phyloP scores from a whole-genome alignment of 176 grass and related monocot species.

The Hordeum marinum region DNA sequence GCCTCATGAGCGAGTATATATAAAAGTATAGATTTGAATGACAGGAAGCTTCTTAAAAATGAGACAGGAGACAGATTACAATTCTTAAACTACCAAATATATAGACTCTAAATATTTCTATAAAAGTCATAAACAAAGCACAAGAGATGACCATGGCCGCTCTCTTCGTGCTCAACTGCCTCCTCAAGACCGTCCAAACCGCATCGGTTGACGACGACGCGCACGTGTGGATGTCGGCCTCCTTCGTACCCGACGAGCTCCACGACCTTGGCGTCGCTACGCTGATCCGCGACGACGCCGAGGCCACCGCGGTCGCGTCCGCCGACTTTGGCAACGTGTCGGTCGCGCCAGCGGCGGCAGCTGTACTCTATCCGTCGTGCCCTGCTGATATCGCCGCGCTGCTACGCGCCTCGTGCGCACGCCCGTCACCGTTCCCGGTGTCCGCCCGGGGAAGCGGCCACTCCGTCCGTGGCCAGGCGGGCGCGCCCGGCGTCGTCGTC shows the following conservation, averaged over 20 bases:
- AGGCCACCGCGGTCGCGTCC: conserved; percentile 2
- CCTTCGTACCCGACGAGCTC: conserved; percentile 14
- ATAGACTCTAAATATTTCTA: no score
- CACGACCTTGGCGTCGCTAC: background rate
- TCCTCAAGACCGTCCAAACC: background rate
- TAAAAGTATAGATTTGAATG: no score
- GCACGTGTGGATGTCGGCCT: background rate
- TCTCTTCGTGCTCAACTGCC: background rate
- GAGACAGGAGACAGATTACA: no score
- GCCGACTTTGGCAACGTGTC: conserved; percentile 50
- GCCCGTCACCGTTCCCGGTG: conserved; percentile 39
- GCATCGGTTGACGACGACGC: background rate
- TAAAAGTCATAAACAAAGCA: background rate
- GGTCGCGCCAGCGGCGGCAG: background rate
- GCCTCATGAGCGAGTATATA: no score
- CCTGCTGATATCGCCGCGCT: conserved; percentile 52
- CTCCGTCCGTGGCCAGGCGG: conserved; percentile 47
- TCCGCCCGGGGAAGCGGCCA: conserved; percentile 52
- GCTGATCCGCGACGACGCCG: conserved; percentile 14
- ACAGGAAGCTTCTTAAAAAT: no score
- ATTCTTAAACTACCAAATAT: no score
- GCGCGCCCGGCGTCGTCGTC: conserved; percentile 41
- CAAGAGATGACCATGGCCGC: background rate
- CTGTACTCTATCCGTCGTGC: conserved; percentile 53
- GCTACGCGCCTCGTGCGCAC: conserved; percentile 27